Conservation (phyloP, 805 yeast genomes). For the Huiozyma naganishii region DNA sequence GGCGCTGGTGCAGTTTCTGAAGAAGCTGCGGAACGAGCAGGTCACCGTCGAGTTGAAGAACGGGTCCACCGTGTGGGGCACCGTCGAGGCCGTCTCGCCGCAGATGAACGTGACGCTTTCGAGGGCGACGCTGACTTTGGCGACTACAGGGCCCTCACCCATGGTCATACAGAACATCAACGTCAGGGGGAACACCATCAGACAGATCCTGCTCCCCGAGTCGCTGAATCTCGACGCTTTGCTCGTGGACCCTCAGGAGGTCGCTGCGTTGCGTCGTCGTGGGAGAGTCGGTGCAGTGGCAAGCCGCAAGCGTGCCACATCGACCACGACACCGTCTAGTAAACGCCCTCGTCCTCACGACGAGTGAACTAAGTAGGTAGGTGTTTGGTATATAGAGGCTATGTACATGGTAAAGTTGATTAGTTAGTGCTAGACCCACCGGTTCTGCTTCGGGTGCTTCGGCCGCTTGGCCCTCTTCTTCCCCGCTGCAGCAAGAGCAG, state of each 20-base stretch:
- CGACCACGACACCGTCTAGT: constrained; percentile 52
- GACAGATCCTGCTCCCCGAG: constrained; percentile 79
- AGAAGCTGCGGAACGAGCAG: constrained; percentile 76
- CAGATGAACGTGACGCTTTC: constrained; percentile 73
- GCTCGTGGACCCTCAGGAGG: constrained; percentile 35
- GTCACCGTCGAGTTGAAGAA: constrained; percentile 87
- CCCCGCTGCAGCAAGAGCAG: too few species aligned
- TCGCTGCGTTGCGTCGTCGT: constrained; percentile 18
- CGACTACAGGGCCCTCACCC: constrained; percentile 10
- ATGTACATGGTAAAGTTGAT: too few species aligned
- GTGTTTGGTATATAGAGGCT: too few species aligned
- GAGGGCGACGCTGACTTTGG: constrained; percentile 18
- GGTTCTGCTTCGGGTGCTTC: too few species aligned
- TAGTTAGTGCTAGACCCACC: too few species aligned
- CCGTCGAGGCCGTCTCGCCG: constrained; percentile 75
- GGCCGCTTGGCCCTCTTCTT: too few species aligned
- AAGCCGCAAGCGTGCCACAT: constrained; percentile 50
- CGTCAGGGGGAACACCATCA: constrained; percentile 79
- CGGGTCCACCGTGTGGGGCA: constrained; percentile 80
- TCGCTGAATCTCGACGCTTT: constrained; percentile 62
- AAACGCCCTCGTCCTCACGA: constrained; percentile 26
- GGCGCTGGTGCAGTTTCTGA: constrained; percentile 43
- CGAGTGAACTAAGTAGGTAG: not conserved
- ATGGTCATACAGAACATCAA: constrained; percentile 60
- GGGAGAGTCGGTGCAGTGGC: constrained; percentile 20